A percentile compares a stretch with the other conserved stretches of the same genome.
phyloP scores from a whole-genome alignment of 2,329 filamentous ascomycete species.

The Pseudogymnoascus sp. region DNA sequence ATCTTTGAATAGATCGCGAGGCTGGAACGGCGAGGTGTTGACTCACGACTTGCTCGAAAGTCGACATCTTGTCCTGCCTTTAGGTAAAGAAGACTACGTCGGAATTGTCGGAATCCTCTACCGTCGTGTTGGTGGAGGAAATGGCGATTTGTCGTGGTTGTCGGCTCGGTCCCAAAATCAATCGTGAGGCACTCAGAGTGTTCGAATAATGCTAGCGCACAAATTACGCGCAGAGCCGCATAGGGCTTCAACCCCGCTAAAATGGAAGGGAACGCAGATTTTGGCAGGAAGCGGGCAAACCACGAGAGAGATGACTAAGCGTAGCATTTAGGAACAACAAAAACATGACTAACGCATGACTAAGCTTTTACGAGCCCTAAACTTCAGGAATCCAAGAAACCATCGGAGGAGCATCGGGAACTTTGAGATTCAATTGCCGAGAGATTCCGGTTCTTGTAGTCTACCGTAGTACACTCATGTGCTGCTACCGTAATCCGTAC shows the following conservation, averaged over 20 bases:
- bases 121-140: constrained; percentile 29
- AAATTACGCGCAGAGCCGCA: constrained; percentile 10
- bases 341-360: neutral
- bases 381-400: neutral
- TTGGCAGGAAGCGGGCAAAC: neutral
- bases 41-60: constrained; percentile 65
- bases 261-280: neutral
- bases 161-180: constrained; percentile 16
- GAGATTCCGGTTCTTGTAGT: neutral
- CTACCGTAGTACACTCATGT: neutral
- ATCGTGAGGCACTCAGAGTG: constrained; percentile 9
- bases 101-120: constrained; percentile 27
- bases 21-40: constrained; percentile 17
- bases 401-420: neutral
- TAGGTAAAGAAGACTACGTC: constrained; percentile 28
- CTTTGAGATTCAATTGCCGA: neutral
- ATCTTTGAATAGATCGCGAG: constrained; percentile 6
- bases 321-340: neutral
- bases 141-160: constrained; percentile 26
- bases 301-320: neutral
- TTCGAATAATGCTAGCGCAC: constrained; percentile 8
- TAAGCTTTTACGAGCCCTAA: neutral
- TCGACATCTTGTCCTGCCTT: constrained; percentile 49
- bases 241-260: constrained; percentile 11
- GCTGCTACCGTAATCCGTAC: neutral